Conservation (phyloP, 805 yeast genomes). For the Kazachstania taianensis region DNA sequence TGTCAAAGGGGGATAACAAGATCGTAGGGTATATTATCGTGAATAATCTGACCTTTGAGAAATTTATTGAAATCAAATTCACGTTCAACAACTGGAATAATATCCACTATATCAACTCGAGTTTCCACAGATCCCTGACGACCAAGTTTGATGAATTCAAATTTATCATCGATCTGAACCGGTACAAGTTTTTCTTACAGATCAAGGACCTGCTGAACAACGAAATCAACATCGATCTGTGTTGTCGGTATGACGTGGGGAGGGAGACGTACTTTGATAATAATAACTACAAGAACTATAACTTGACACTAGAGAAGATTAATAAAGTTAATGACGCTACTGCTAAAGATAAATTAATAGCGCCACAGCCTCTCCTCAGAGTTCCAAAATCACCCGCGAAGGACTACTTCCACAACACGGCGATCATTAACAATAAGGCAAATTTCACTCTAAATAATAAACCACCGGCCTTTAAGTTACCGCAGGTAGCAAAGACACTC, state of each 20-base stretch:
- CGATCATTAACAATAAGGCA: not conserved
- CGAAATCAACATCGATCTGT: constrained; percentile 19
- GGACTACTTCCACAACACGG: not conserved
- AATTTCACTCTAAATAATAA: constrained; percentile 1
- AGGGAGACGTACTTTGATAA: constrained; percentile 29
- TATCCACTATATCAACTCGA: constrained; percentile 24
- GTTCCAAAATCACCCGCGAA: not conserved
- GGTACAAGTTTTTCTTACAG: constrained; percentile 20
- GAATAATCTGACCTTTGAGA: constrained; percentile 27
- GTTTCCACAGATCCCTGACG: constrained; percentile 19
- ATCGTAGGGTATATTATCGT: constrained; percentile 23
- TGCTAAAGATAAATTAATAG: not conserved
- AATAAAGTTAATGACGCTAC: not conserved
- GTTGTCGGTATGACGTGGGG: constrained; percentile 28
- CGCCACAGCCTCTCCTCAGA: constrained; percentile 1
- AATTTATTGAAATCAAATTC: constrained; percentile 26
- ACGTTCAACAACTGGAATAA: constrained; percentile 28
- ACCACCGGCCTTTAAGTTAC: too few species aligned
- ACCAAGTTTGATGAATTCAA: constrained; percentile 23
- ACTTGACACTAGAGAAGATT: constrained; percentile 8
- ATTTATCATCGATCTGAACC: constrained; percentile 23
- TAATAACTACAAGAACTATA: constrained; percentile 28
- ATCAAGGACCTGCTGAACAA: constrained; percentile 15
- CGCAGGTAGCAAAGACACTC: too few species aligned
- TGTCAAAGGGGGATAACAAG: constrained; percentile 10